These are phyloP conservation scores for Leishmania turanica DNA, from an alignment of 208 protist species.

Conservation along the genomic window DNA sequence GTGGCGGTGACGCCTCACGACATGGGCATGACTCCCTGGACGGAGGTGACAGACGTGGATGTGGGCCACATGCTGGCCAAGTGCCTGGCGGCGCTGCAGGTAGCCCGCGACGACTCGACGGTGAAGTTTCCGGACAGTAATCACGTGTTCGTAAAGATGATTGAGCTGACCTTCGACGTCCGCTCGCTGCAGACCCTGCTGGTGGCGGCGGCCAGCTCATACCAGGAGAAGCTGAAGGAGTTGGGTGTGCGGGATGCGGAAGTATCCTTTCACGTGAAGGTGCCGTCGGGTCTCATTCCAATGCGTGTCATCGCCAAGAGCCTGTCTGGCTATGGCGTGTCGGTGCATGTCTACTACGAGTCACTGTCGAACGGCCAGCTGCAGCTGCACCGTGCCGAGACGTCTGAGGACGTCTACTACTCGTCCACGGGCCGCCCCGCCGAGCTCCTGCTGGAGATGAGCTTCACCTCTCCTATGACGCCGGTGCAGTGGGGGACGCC, in stretches of 20 bases:
- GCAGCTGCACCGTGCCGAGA: constrained; percentile 70
- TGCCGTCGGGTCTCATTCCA: constrained; percentile 59
- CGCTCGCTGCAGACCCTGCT: constrained; percentile 50
- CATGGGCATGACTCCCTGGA: constrained; percentile 76
- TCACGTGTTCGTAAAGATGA: constrained; percentile 88
- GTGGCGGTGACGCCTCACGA: constrained; percentile 89
- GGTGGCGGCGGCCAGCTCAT: constrained; percentile 48
- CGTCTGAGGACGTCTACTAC: constrained; percentile 63
- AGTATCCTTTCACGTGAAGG: constrained; percentile 72
- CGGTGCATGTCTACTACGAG: constrained; percentile 89
- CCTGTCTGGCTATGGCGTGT: constrained; percentile 69
- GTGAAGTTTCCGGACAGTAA: constrained; percentile 74
- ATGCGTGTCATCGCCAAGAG: constrained; percentile 88
- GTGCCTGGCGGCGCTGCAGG: constrained; percentile 76
- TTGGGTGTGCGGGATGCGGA: constrained; percentile 85
- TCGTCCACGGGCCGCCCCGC: constrained; percentile 25
- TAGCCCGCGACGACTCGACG: constrained; percentile 67
- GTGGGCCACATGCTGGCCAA: constrained; percentile 79
- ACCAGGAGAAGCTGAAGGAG: constrained; percentile 59
- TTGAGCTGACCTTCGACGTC: constrained; percentile 81
- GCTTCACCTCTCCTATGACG: constrained; percentile 13
- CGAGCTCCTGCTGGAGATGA: constrained; percentile 47
- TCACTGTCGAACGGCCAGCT: constrained; percentile 55
- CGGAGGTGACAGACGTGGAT: constrained; percentile 73
- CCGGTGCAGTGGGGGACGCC: constrained; percentile 6